phyloP scores from a whole-genome alignment of 768 basidiomycete species.

The Russula vinacea region DNA sequence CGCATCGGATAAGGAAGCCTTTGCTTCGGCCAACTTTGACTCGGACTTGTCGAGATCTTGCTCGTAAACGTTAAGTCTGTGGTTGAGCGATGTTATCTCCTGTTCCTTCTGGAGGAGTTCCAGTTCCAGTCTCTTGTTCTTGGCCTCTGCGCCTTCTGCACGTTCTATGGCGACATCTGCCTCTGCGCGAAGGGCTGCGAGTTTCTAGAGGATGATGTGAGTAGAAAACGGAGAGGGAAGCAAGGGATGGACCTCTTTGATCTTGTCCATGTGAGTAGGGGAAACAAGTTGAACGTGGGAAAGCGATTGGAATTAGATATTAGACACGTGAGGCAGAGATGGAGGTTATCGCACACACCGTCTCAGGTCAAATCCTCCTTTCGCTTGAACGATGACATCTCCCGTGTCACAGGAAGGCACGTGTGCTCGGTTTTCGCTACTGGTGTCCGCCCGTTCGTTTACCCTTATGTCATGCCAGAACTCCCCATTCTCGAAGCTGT shows the following conservation, averaged over 20 bases:
- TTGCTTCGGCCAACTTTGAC: constrained; percentile 57
- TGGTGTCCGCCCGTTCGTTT: constrained; percentile 28
- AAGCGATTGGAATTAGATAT: constrained; percentile 1
- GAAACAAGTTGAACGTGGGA: constrained; percentile 21
- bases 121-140: constrained; percentile 73
- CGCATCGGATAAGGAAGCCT: constrained; percentile 61
- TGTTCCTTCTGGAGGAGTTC: constrained; percentile 77
- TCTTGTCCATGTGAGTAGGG: constrained; percentile 43
- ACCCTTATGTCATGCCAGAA: constrained; percentile 50
- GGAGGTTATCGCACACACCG: background rate
- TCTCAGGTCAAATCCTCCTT: background rate
- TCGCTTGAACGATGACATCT: constrained; percentile 45
- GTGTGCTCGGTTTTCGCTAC: constrained; percentile 32
- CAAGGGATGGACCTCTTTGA: constrained; percentile 42
- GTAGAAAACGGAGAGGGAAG: background rate
- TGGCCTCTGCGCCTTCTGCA: constrained; percentile 83
- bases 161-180: constrained; percentile 77
- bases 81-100: constrained; percentile 73
- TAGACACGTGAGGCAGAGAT: constrained; percentile 21
- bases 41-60: constrained; percentile 70
- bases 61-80: constrained; percentile 65
- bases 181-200: constrained; percentile 74
- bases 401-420: constrained; percentile 80
- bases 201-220: constrained; percentile 50
- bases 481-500: constrained; percentile 91